Base-by-base conservation (phyloP, 306 rosid genomes). In the Cucurbita maxima region DNA sequence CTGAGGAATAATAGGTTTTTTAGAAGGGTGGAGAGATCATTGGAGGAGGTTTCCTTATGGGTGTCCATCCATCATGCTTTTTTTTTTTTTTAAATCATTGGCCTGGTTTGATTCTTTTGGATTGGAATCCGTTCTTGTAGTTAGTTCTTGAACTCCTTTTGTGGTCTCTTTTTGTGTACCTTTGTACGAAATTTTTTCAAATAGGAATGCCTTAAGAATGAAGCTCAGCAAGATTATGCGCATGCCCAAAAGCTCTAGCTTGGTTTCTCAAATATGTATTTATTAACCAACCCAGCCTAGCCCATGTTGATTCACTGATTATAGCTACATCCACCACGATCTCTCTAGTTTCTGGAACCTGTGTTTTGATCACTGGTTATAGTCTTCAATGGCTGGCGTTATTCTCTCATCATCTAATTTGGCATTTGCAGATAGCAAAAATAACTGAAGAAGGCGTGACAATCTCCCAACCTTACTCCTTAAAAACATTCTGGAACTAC, bases 401-500 rank as follows among this genome's bases (percentile, higher is more conserved):
- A 7, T 12, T 47, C 52, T 70, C 25, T 38, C 25, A 69, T 45
- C 57, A 38, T 36, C 64, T 13, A 12, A 48, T 30, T 80, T 55
- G 82, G 72, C 81, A 76, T 76, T 84, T 81, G 76, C 88, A 92
- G 96, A 87, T 92, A 57, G 86, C 96, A 18, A 92, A 86, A 75
- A 83, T 92, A 71, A 89, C 96, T 8, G 96, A 87, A 58, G 94
- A 85, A 80, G 93, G 94, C 16, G 82, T 84, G 8, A 85, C 93
- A 40, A 62, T 85, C 77, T 89, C 83, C 67, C 84, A 82, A 61
- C 94, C 96, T 5, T 92, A 83, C 84, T 77, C 96, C 3, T 74
- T 92, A 89, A 92, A 86, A 84, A 92, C 96, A 36, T 89, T 86
- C 86, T 89, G 97, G 97, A 92, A 87, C 57, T 87, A 81, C 80